These are phyloP conservation scores for Thalassiosira sp. DNA, from an alignment of 352 stramenopile genomes.

Conservation along the genomic window DNA sequence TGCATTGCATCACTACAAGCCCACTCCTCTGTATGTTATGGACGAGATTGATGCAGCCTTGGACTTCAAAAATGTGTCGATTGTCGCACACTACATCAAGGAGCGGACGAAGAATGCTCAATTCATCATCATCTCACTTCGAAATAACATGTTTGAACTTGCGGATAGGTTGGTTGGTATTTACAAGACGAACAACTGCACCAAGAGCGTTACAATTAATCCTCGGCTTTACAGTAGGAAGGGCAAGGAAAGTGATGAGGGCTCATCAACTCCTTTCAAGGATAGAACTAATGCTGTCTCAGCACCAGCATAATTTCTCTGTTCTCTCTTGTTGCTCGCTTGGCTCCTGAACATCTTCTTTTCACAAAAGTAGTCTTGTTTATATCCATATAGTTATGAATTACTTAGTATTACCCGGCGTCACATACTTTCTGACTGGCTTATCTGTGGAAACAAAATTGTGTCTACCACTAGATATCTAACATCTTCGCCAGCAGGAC, in stretches of 20 bases:
- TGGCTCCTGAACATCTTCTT: too few species aligned
- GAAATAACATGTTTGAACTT: slow-evolving; percentile 99
- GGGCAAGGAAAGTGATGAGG: slow-evolving; percentile 18
- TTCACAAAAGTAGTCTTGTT: too few species aligned
- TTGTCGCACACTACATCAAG: slow-evolving; percentile 99
- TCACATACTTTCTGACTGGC: too few species aligned
- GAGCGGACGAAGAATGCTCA: slow-evolving; percentile 98
- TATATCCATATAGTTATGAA: too few species aligned
- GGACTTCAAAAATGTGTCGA: slow-evolving; percentile 99
- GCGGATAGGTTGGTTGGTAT: slow-evolving; percentile 98
- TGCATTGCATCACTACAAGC: slow-evolving; percentile 99
- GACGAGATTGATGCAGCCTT: slow-evolving; percentile 90
- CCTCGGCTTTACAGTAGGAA: slow-evolving; percentile 83
- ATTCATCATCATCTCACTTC: slow-evolving; percentile 99
- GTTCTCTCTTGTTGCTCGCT: too few species aligned
- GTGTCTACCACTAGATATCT: too few species aligned
- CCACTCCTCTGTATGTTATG: slow-evolving; percentile 99
- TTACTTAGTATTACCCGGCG: too few species aligned
- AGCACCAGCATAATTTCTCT: slow-evolving; percentile 17
- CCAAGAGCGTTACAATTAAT: slow-evolving; percentile 99
- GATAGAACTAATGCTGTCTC: slow-evolving; percentile 38
- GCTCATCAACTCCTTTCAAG: slow-evolving; percentile 30
- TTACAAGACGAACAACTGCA: slow-evolving; percentile 99
- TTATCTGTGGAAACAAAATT: too few species aligned
- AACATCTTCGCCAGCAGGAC: too few species aligned